A percentile compares a stretch with the other conserved stretches of the same genome.
phyloP scores from a whole-genome alignment of 2,329 filamentous ascomycete species.

The Albifimbria verrucaria region DNA sequence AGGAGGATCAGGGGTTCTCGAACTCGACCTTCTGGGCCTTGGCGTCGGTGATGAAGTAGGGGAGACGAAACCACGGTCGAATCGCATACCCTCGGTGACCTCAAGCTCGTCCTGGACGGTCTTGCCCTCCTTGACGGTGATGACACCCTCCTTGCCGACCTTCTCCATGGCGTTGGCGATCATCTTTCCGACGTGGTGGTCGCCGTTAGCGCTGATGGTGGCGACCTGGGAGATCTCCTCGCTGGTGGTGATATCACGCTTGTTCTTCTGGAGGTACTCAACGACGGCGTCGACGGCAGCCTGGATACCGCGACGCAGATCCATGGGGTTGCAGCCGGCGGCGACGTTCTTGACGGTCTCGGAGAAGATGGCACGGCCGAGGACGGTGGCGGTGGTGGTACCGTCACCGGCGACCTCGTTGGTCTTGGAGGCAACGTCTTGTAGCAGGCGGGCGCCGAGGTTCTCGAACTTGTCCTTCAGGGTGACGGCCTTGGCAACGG shows the following conservation, averaged over 20 bases:
- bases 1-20: slow-evolving; percentile 97
- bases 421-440: slow-evolving; percentile 98
- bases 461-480: slow-evolving; percentile 99
- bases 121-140: slow-evolving; percentile 99
- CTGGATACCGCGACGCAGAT: slow-evolving; percentile 94
- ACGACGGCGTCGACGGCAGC: slow-evolving; percentile 93
- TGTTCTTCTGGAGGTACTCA: slow-evolving; percentile 90
- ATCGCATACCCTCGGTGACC: slow-evolving; percentile 99
- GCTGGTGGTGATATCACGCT: slow-evolving; percentile 96
- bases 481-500: slow-evolving; percentile 82
- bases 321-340: slow-evolving; percentile 99
- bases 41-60: slow-evolving; percentile 99
- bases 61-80: slow-evolving; percentile 98
- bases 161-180: slow-evolving; percentile 99
- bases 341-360: slow-evolving; percentile 99
- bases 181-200: slow-evolving; percentile 89
- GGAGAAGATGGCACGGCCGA: slow-evolving; percentile 97
- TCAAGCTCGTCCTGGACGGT: slow-evolving; percentile 96
- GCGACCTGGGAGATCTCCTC: slow-evolving; percentile 97
- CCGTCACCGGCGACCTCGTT: slow-evolving; percentile 99
- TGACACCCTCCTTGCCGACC: slow-evolving; percentile 99
- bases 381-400: slow-evolving; percentile 95
- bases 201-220: slow-evolving; percentile 96
- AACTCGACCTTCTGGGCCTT: slow-evolving; percentile 99
- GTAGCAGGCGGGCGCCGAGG: slow-evolving; percentile 91